A percentile compares a stretch with the other conserved stretches of the same genome.
Evolutionary conservation across 2,329 filamentous ascomycete genomes (phyloP).

Genomic region (Sporothrix brasiliensis): DNA sequence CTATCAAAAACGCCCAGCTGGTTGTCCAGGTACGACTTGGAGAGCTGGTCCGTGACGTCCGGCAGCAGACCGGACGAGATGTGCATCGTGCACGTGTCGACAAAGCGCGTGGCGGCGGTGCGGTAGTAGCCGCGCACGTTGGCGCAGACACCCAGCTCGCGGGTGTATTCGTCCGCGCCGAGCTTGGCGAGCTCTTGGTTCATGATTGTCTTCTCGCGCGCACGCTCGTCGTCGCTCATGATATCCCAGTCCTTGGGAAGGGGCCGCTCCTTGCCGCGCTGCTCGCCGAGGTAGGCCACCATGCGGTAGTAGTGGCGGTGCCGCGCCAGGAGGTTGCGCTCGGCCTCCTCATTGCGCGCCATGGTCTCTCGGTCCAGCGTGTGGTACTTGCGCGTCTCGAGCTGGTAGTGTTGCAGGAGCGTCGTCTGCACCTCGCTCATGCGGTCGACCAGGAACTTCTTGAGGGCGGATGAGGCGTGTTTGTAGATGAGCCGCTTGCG

Average conservation of each 20-base stretch:
- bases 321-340: slow-evolving; percentile 50
- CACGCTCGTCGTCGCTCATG: slow-evolving; percentile 54
- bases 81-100: slow-evolving; percentile 57
- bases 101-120: slow-evolving; percentile 65
- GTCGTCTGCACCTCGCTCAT: slow-evolving; percentile 44
- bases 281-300: slow-evolving; percentile 46
- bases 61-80: slow-evolving; percentile 56
- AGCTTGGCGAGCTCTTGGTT: slow-evolving; percentile 52
- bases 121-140: slow-evolving; percentile 71
- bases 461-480: slow-evolving; percentile 50
- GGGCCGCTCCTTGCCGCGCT: slow-evolving; percentile 38
- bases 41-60: slow-evolving; percentile 44
- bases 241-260: slow-evolving; percentile 48
- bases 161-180: slow-evolving; percentile 59
- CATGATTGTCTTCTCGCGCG: slow-evolving; percentile 50
- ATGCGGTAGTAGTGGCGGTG: slow-evolving; percentile 56
- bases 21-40: slow-evolving; percentile 50
- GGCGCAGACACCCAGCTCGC: slow-evolving; percentile 64
- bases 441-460: slow-evolving; percentile 49
- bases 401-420: slow-evolving; percentile 52
- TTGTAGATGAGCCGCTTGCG: slow-evolving; percentile 56
- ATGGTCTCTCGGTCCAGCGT: slow-evolving; percentile 59
- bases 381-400: slow-evolving; percentile 60
- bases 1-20: slow-evolving; percentile 48
- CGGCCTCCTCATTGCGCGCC: slow-evolving; percentile 50